Base-by-base conservation (phyloP, 352 stramenopile genomes). In the Pythium diclinum region DNA sequence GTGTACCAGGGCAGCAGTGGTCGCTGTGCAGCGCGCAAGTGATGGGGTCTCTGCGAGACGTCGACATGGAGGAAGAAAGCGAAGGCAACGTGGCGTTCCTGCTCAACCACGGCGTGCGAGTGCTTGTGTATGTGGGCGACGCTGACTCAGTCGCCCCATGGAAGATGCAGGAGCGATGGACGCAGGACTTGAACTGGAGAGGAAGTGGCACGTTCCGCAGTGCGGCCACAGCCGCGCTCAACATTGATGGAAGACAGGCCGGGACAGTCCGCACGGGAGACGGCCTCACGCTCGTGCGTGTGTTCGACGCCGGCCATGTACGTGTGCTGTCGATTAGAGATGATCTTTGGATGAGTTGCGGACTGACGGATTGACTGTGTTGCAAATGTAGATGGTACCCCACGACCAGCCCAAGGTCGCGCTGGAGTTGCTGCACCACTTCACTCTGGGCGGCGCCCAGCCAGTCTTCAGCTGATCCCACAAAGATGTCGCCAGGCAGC, bases 241-340 rank as follows among this genome's bases (percentile, higher is more conserved):
- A 14, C 3, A 47, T 80, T 6, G 44, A 82, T 10, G 73, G 56
- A 0, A 46, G 53, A 3, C 13, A n/a, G 1, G 72, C 78, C 19
- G 85, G 85, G 9, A 63, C 72, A 7, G 61, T 91, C 6, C 77
- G 75, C 19, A 81, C 66, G 19, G 72, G 74, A 0, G 34, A 78
- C 44, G 81, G 80, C 7, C 67, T 94, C 17, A 92, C 73, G 40
- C 86, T 94, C 44, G 73, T 89, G 58, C 78, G 81, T 30, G 68
- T 94, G 48, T 87, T 73, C 57, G 59, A 86, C 8, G 71, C 83
- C 2, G 82, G 86, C 28, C 86, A 94, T 61, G 84, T 93, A 79
- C 55, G 81, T 87, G 9, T 13, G 4, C 4, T 28, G 1, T 28
- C 2, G 25, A 28, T 2, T 28, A 28, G 0, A n/a, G n/a, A n/a